Evolutionary conservation across 148 eudicot genomes (phyloP).

Genomic region (Fagopyrum esculentum): DNA sequence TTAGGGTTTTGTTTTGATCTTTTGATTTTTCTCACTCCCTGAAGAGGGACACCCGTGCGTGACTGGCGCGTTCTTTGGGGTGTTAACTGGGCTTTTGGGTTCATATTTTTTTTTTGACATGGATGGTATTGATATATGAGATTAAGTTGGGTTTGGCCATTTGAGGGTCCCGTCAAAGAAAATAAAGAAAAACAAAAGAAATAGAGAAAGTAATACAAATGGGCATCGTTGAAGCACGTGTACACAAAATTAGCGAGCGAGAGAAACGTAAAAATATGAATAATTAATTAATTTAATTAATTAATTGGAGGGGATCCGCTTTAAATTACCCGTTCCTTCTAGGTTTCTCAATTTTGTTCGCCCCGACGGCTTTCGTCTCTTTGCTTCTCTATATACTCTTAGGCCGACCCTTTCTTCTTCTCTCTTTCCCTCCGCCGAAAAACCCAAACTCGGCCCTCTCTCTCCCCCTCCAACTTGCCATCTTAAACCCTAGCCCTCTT

Average conservation of each 20-base stretch:
- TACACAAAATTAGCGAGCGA: neutral
- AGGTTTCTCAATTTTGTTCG: conserved; percentile 9
- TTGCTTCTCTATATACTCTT: neutral
- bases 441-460: conserved; percentile 4
- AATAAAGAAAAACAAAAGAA: neutral
- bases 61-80: too few relatives aligned
- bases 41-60: too few relatives aligned
- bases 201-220: neutral
- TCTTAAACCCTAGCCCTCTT: conserved; percentile 10
- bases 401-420: conserved; percentile 4
- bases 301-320: neutral
- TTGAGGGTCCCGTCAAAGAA: neutral
- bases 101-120: too few relatives aligned
- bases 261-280: neutral
- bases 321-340: conserved; percentile 13
- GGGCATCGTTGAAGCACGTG: neutral
- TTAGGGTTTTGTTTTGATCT: too few relatives aligned
- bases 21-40: too few relatives aligned
- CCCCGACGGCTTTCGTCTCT: neutral
- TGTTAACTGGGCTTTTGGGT: too few relatives aligned
- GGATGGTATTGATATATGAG: too few relatives aligned
- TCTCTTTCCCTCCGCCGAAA: conserved; percentile 13
- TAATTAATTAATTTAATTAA: too few relatives aligned
- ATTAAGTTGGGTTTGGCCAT: too few relatives aligned
- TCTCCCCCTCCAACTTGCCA: neutral